Base-by-base conservation (phyloP, 1,284 basidiomycete species). In the Rhodotorula sp. region DNA sequence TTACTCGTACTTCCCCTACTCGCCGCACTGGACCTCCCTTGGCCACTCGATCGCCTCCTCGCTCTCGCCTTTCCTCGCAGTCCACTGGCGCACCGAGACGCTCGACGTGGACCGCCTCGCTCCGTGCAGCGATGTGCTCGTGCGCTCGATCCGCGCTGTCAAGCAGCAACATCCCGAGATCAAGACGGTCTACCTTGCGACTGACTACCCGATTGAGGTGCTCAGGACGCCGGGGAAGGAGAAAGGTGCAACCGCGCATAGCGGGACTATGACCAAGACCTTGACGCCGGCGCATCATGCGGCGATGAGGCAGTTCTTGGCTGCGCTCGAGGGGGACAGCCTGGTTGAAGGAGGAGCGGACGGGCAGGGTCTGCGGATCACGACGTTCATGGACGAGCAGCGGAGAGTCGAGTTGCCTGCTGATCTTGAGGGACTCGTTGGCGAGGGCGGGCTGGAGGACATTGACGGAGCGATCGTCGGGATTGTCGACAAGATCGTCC, bases 31-130 rank as follows among this genome's bases (percentile, higher is more conserved):
- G 76, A 65, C 64, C 7, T 31, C 58, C 13, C 65, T 77, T 31
- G 76, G 73, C 13, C 47, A 74, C 20, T n/a, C 62, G 18, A 62
- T 77, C 46, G 53, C 70, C 13, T 30, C 63, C 9, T 26, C 59
- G n/a, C 34, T 77, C 34, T 65, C 69, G 10, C 73, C 75, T 18
- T 74, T 71, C 62, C 59, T 77, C 28, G 76, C 70, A 3, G 60
- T 77, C 0, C 77, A 78, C 67, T 78, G 77, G 77, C 63, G 77
- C 24, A 75, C 75, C 44, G 77, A 78, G 52, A 77, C 75, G 7
- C 65, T 78, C 37, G 56, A 56, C 1, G 62, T 73, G n/a, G 56
- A 57, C 15, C 61, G 62, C 20, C 63, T 78, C 28, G 48, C 50
- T 0, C 59, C 66, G 2, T 78, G 77, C 65, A 70, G 67, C 11